A percentile compares a stretch with the other conserved stretches of the same genome.
phyloP scores from a whole-genome alignment of 2,329 filamentous ascomycete genomes.

The Neophaeococcomyces aloes region DNA sequence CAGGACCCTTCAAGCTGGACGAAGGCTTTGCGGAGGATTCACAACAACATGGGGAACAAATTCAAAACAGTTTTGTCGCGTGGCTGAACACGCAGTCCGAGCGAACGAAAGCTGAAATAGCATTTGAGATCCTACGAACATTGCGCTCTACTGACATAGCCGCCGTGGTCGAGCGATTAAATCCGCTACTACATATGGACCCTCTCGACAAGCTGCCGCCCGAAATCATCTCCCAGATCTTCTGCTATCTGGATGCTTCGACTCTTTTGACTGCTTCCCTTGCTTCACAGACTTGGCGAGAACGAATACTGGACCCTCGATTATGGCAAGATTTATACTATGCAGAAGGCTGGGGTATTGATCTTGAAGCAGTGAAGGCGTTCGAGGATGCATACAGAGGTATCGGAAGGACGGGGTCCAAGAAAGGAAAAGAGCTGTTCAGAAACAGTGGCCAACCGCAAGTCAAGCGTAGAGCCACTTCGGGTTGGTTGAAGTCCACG shows the following conservation, averaged over 20 bases:
- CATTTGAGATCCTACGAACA: slow-evolving; percentile 65
- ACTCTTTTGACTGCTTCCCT: slow-evolving; percentile 71
- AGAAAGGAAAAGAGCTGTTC: slow-evolving; percentile 34
- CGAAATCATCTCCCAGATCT: slow-evolving; percentile 82
- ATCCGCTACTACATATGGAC: slow-evolving; percentile 81
- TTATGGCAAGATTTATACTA: slow-evolving; percentile 79
- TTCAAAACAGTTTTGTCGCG: slow-evolving; percentile 35
- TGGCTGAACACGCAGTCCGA: slow-evolving; percentile 47
- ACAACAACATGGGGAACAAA: slow-evolving; percentile 27
- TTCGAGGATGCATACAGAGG: slow-evolving; percentile 49
- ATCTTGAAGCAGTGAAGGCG: slow-evolving; percentile 52
- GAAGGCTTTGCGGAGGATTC: slow-evolving; percentile 76
- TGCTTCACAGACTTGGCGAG: slow-evolving; percentile 72
- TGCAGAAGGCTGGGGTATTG: slow-evolving; percentile 73
- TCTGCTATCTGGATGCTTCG: slow-evolving; percentile 71
- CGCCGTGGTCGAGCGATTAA: slow-evolving; percentile 67
- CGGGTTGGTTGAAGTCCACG: slow-evolving; percentile 34
- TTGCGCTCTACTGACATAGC: slow-evolving; percentile 71
- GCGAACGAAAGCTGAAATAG: slow-evolving; percentile 55
- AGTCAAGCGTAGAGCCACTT: slow-evolving; percentile 43
- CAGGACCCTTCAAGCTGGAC: slow-evolving; percentile 51
- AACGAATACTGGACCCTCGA: slow-evolving; percentile 67
- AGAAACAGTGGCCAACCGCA: slow-evolving; percentile 39
- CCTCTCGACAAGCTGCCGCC: slow-evolving; percentile 76
- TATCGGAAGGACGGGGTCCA: slow-evolving; percentile 23